Conservation (phyloP, 768 basidiomycete species). For the Dioszegia crocea region DNA sequence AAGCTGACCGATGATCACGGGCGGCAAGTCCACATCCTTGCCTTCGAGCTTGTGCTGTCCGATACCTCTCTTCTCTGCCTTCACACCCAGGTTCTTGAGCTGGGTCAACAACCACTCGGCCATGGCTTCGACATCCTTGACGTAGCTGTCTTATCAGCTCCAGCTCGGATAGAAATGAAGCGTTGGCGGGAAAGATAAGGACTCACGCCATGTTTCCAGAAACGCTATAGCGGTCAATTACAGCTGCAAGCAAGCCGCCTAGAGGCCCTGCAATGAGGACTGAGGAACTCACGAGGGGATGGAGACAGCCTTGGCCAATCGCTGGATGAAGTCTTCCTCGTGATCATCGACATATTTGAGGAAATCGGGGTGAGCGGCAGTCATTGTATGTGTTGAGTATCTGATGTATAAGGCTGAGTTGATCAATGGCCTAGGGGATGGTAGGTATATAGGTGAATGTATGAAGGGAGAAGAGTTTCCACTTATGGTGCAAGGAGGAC, state of each 20-base stretch:
- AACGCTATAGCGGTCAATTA: slow-evolving; percentile 30
- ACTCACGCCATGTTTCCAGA: slow-evolving; percentile 48
- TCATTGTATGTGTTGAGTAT: slow-evolving; percentile 22
- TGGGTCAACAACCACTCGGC: slow-evolving; percentile 71
- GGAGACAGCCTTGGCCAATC: slow-evolving; percentile 73
- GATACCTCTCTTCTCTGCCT: slow-evolving; percentile 68
- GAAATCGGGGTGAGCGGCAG: slow-evolving; percentile 42
- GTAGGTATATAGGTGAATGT: neutral
- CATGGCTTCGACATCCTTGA: slow-evolving; percentile 79
- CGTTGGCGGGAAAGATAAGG: neutral
- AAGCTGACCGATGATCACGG: slow-evolving; percentile 73
- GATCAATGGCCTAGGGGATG: neutral
- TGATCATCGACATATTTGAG: slow-evolving; percentile 64
- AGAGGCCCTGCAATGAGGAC: neutral
- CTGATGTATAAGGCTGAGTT: slow-evolving; percentile 2
- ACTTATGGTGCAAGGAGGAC: no score
- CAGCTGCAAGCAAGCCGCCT: no score
- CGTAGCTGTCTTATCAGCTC: slow-evolving; percentile 53
- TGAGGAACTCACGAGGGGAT: slow-evolving; percentile 61
- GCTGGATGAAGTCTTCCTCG: slow-evolving; percentile 67
- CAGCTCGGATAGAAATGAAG: neutral
- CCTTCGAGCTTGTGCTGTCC: slow-evolving; percentile 73
- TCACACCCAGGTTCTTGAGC: slow-evolving; percentile 72
- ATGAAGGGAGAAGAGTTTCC: slow-evolving; percentile 8
- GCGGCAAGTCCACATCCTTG: slow-evolving; percentile 68